Evolutionary conservation across 2,329 filamentous ascomycete genomes (phyloP).

Genomic region (Neofusicoccum cordaticola): DNA sequence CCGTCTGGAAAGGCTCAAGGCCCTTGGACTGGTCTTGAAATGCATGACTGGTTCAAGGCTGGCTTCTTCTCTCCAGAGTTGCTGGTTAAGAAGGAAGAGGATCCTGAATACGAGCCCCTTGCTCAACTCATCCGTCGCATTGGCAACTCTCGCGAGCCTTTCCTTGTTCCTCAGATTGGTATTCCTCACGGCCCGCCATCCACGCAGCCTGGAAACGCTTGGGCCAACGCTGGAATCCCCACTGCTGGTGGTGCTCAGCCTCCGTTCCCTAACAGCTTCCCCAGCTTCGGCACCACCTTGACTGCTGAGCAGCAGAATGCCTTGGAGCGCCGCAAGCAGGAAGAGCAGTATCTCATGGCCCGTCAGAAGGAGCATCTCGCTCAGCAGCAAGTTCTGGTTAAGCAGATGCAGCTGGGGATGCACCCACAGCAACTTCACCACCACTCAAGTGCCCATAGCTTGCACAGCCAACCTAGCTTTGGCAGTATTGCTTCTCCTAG

Average conservation of each 20-base stretch:
- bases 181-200: slow-evolving; percentile 80
- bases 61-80: slow-evolving; percentile 96
- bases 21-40: slow-evolving; percentile 92
- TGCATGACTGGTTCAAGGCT: slow-evolving; percentile 99
- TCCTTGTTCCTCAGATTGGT: slow-evolving; percentile 94
- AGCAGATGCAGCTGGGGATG: slow-evolving; percentile 61
- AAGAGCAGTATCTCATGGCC: slow-evolving; percentile 96
- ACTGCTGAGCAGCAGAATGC: slow-evolving; percentile 99
- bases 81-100: slow-evolving; percentile 91
- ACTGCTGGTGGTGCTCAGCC: slow-evolving; percentile 56
- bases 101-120: slow-evolving; percentile 88
- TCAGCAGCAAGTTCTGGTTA: slow-evolving; percentile 74
- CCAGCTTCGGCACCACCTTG: slow-evolving; percentile 91
- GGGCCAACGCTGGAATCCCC: slow-evolving; percentile 37
- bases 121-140: slow-evolving; percentile 94
- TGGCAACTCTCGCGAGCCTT: slow-evolving; percentile 94
- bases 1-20: slow-evolving; percentile 90
- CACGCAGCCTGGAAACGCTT: slow-evolving; percentile 44
- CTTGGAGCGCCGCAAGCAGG: slow-evolving; percentile 90
- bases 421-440: slow-evolving; percentile 72
- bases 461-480: slow-evolving; percentile 96
- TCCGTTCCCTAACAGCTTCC: slow-evolving; percentile 89
- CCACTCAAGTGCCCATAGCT: slow-evolving; percentile 89
- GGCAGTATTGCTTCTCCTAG: slow-evolving; percentile 90
- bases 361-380: slow-evolving; percentile 91